phyloP scores from a whole-genome alignment of 2,329 filamentous ascomycete species.

The Coniochaeta sp. region DNA sequence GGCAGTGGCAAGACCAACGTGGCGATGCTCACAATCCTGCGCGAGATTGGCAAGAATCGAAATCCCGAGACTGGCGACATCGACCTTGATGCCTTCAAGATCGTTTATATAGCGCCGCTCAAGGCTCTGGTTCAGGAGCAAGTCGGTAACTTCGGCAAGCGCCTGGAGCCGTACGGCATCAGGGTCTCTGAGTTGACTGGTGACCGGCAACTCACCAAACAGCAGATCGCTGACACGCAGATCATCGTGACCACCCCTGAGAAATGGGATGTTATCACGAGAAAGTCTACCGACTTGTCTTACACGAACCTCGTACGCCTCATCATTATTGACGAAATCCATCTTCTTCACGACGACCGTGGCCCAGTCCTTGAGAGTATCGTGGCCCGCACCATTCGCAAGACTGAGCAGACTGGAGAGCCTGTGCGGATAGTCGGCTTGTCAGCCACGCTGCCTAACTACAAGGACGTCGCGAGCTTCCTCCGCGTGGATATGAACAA shows the following conservation, averaged over 20 bases:
- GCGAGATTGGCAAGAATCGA: slow-evolving; percentile 93
- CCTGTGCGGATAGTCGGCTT: slow-evolving; percentile 86
- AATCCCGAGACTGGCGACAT: slow-evolving; percentile 88
- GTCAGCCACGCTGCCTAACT: slow-evolving; percentile 93
- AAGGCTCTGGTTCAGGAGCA: slow-evolving; percentile 97
- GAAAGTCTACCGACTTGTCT: slow-evolving; percentile 92
- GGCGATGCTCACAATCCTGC: slow-evolving; percentile 91
- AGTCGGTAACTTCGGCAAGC: slow-evolving; percentile 92
- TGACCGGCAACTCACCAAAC: slow-evolving; percentile 95
- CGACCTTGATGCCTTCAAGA: slow-evolving; percentile 94
- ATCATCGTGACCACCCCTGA: slow-evolving; percentile 97
- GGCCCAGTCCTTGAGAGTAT: slow-evolving; percentile 96
- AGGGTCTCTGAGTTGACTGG: slow-evolving; percentile 93
- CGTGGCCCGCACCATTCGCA: slow-evolving; percentile 86
- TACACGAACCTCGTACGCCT: slow-evolving; percentile 96
- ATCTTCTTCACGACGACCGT: slow-evolving; percentile 93
- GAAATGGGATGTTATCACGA: slow-evolving; percentile 98
- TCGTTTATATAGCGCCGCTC: slow-evolving; percentile 92
- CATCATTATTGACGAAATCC: slow-evolving; percentile 96
- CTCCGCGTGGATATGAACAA: slow-evolving; percentile 79
- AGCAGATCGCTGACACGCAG: slow-evolving; percentile 96
- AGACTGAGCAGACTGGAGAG: slow-evolving; percentile 89
- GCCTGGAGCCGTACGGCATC: slow-evolving; percentile 85
- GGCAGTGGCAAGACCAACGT: slow-evolving; percentile 98
- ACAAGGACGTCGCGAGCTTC: slow-evolving; percentile 92